Conservation (phyloP, 441 rosid species). For the Capsella rubella region DNA sequence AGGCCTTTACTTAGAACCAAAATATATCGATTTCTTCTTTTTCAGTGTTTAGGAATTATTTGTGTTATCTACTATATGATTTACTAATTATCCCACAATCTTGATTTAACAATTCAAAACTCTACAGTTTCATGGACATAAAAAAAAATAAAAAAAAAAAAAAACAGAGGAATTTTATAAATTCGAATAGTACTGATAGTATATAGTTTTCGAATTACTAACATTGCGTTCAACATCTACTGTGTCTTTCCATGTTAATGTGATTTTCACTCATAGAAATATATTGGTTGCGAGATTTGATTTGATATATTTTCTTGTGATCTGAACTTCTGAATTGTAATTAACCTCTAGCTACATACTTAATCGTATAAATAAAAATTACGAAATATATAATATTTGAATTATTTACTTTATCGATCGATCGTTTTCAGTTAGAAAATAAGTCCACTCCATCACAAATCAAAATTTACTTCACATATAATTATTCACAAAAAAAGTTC, state of each 20-base stretch:
- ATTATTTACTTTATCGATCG: background rate
- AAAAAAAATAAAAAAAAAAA: background rate
- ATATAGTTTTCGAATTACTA: background rate
- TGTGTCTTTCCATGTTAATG: background rate
- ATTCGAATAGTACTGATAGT: background rate
- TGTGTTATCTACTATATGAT: background rate
- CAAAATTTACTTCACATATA: background rate
- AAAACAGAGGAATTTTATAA: background rate
- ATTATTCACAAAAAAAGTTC: background rate
- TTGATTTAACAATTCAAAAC: background rate
- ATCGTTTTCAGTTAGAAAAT: background rate
- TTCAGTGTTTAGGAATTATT: background rate
- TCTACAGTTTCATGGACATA: background rate
- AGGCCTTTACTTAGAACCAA: background rate
- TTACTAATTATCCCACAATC: background rate
- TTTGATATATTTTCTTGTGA: background rate
- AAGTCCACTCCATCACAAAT: background rate
- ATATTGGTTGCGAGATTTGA: background rate
- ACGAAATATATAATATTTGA: background rate
- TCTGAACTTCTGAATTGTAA: no score
- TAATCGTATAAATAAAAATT: background rate
- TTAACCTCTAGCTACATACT: background rate
- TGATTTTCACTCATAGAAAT: background rate
- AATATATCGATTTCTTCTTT: background rate
- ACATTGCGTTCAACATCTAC: slow-evolving; percentile 9